Evolutionary conservation across 331 rosid genomes (phyloP).

Genomic region (Acacia concinna): DNA sequence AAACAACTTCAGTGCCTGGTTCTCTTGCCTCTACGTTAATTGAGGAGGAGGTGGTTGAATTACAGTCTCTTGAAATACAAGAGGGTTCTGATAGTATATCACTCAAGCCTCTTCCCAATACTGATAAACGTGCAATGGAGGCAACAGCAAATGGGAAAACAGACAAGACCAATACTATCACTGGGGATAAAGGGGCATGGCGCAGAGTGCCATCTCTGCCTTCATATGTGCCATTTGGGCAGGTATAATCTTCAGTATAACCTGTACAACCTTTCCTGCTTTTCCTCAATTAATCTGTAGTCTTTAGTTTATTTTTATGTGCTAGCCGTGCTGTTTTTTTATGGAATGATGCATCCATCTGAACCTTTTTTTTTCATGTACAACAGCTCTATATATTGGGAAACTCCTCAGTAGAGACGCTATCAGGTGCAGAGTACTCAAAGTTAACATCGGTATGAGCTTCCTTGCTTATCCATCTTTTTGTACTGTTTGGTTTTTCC

Average conservation of each 20-base stretch:
- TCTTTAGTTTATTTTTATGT: conserved; percentile 11
- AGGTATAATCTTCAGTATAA: conserved; percentile 47
- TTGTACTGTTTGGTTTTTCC: neutral
- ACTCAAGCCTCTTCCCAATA: conserved; percentile 77
- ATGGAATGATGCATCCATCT: conserved; percentile 25
- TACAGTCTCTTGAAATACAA: conserved; percentile 92
- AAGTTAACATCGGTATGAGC: conserved; percentile 94
- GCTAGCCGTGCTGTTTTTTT: conserved; percentile 8
- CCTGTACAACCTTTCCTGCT: neutral
- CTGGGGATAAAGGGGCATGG: conserved; percentile 66
- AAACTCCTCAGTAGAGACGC: conserved; percentile 73
- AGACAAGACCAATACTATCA: conserved; percentile 39
- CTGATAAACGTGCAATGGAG: conserved; percentile 45
- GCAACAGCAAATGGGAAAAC: conserved; percentile 50
- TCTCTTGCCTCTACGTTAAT: conserved; percentile 51
- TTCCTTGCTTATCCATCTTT: conserved; percentile 49
- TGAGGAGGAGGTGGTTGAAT: conserved; percentile 72
- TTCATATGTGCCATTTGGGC: conserved; percentile 94
- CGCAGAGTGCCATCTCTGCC: conserved; percentile 86
- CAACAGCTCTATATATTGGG: conserved; percentile 90
- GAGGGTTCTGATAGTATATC: conserved; percentile 93
- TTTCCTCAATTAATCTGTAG: neutral
- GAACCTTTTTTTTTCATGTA: conserved; percentile 43
- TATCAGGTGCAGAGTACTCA: conserved; percentile 92
- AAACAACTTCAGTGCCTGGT: conserved; percentile 46